Conservation (phyloP, 2,329 filamentous ascomycete genomes). For the Colletotrichum filicis region DNA sequence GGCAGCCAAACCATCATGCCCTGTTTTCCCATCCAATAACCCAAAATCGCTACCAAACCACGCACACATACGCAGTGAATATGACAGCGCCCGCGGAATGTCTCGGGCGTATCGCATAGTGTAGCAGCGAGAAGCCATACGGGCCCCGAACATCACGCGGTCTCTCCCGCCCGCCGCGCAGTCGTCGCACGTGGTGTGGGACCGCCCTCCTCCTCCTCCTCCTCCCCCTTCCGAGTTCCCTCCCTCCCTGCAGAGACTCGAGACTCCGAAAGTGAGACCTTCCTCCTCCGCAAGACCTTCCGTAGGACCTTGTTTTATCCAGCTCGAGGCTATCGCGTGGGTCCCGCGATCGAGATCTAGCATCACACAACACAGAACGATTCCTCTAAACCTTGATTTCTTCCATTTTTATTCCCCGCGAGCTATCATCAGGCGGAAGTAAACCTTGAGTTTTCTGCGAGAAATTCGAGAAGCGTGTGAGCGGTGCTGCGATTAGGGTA, state of each 20-base stretch:
- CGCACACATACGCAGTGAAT: no score
- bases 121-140: background rate
- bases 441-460: no score
- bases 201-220: background rate
- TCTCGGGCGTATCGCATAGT: background rate
- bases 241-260: no score
- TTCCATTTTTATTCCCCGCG: no score
- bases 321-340: constrained; percentile 16
- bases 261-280: no score
- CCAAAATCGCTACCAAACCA: background rate
- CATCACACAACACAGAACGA: background rate
- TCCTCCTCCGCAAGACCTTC: background rate
- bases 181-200: constrained; percentile 4
- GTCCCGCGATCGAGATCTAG: constrained; percentile 23
- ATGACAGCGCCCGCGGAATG: background rate
- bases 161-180: background rate
- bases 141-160: constrained; percentile 13
- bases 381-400: no score
- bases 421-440: no score
- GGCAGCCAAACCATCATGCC: background rate
- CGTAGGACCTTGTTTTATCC: background rate
- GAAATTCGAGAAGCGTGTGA: background rate
- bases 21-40: background rate
- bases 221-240: background rate
- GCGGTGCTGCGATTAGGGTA: no score